Evolutionary conservation across 2,329 filamentous ascomycete species (phyloP).

Genomic region (Xylaria arbuscula): DNA sequence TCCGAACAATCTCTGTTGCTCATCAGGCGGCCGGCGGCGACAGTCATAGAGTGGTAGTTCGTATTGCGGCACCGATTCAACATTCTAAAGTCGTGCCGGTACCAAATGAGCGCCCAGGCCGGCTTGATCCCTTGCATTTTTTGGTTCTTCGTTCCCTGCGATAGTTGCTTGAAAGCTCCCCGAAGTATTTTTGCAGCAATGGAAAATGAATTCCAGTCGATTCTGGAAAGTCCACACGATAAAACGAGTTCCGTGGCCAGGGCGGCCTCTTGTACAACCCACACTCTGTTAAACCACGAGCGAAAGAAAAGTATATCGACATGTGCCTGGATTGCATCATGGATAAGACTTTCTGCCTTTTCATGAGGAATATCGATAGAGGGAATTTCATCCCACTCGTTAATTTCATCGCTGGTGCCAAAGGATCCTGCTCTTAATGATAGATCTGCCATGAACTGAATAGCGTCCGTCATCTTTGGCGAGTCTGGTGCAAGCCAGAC

Average conservation of each 20-base stretch:
- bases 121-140: not conserved
- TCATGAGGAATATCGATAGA: not conserved
- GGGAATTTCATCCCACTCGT: not conserved
- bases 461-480: not conserved
- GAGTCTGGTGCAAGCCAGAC: not conserved
- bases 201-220: not conserved
- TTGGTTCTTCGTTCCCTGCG: not conserved
- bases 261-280: not conserved
- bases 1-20: not conserved
- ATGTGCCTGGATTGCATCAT: not conserved
- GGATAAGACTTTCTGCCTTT: not conserved
- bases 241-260: not conserved
- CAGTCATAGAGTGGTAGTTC: not conserved
- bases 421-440: not conserved
- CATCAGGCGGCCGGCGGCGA: not conserved
- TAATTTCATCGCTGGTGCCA: not conserved
- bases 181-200: not conserved
- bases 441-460: not conserved
- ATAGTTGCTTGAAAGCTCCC: not conserved
- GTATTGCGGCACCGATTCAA: not conserved
- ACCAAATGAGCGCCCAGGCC: not conserved
- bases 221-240: not conserved
- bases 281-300: not conserved
- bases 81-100: not conserved
- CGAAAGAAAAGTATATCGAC: not conserved